Conservation (phyloP, 345 rosid species). For the Salix dunnii region DNA sequence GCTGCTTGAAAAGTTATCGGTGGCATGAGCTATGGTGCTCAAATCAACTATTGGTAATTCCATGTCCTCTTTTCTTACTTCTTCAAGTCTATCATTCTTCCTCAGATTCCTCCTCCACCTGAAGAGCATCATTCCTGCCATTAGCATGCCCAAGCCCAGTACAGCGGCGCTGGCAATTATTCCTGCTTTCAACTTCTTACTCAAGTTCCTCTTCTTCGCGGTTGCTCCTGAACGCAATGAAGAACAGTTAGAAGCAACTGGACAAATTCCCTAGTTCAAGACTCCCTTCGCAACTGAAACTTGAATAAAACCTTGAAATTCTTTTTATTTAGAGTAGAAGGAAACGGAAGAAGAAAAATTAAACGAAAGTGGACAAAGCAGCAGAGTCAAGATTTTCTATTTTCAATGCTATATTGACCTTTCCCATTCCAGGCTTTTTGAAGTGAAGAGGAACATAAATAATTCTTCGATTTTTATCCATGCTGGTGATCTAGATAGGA, state of each 20-base stretch:
- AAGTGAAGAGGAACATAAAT: too few species aligned
- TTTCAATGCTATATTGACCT: too few species aligned
- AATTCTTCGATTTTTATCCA: too few species aligned
- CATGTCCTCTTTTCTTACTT: neutral
- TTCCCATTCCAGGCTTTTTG: too few species aligned
- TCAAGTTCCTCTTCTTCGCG: neutral
- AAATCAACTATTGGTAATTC: neutral
- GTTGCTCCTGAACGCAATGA: neutral
- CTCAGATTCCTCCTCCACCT: neutral
- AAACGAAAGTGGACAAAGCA: neutral
- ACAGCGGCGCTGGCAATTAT: neutral
- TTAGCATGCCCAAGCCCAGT: neutral
- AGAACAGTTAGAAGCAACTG: neutral
- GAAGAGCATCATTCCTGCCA: neutral
- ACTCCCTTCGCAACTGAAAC: neutral
- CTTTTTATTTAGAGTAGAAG: neutral
- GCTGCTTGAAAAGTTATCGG: neutral
- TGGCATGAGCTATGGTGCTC: neutral
- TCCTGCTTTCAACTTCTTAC: neutral
- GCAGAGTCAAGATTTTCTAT: neutral
- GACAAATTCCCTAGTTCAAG: neutral
- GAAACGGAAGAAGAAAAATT: neutral
- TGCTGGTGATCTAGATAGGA: neutral
- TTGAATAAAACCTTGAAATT: neutral
- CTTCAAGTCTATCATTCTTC: neutral